Conservation (phyloP, 441 rosid species). For the Eutrema salsugineum region DNA sequence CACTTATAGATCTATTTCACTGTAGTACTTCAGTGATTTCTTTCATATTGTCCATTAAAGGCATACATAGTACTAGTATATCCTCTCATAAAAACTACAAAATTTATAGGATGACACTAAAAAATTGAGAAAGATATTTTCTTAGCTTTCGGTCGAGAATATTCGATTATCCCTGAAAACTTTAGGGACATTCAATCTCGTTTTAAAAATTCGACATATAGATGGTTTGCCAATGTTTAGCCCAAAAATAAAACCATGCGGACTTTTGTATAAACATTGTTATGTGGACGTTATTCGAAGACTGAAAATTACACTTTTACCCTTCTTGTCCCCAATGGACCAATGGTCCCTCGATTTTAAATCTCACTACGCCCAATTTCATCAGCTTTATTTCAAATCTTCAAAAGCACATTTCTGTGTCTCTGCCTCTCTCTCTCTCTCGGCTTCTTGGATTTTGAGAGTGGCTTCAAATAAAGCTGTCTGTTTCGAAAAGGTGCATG, state of each 20-base stretch:
- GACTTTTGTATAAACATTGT: not conserved
- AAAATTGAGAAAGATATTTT: no score
- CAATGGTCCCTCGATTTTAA: slow-evolving; percentile 25
- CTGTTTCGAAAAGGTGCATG: slow-evolving; percentile 26
- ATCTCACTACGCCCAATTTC: slow-evolving; percentile 8
- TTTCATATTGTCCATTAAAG: no score
- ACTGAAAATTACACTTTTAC: slow-evolving; percentile 12
- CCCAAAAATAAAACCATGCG: not conserved
- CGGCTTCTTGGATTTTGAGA: slow-evolving; percentile 25
- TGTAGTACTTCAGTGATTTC: no score
- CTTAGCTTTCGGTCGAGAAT: not conserved
- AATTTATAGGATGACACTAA: no score
- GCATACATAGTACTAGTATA: no score
- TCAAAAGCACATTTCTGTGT: slow-evolving; percentile 19
- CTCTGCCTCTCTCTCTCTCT: slow-evolving; percentile 20
- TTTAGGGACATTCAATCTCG: not conserved
- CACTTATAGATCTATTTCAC: not conserved
- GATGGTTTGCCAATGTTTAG: not conserved
- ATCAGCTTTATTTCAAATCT: slow-evolving; percentile 58
- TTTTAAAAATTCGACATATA: not conserved
- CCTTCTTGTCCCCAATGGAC: slow-evolving; percentile 17
- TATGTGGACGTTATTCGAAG: slow-evolving; percentile 24
- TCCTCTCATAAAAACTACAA: no score
- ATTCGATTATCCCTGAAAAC: not conserved
- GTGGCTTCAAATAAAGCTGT: slow-evolving; percentile 31